Percentiles rank a stretch among this genome's conserved stretches.
phyloP scores from a whole-genome alignment of 2,329 filamentous ascomycete genomes.

The Beauveria medogensis region DNA sequence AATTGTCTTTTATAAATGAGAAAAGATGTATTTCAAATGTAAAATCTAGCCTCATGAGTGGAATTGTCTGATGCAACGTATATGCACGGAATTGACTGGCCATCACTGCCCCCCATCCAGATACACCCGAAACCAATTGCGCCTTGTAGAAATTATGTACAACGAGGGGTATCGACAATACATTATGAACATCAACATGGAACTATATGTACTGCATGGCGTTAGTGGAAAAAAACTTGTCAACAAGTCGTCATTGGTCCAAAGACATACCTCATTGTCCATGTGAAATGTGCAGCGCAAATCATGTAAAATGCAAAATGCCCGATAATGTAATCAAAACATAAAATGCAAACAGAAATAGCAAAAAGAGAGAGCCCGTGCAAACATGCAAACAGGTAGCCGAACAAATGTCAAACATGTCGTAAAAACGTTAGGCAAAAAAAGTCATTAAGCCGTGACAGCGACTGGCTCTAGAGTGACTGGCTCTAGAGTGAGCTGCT shows the following conservation, averaged over 20 bases:
- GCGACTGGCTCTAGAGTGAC: background rate
- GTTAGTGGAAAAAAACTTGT: background rate
- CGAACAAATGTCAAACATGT: background rate
- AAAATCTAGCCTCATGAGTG: background rate
- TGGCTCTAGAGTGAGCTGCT: constrained; percentile 25
- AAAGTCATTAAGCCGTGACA: background rate
- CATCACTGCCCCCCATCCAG: background rate
- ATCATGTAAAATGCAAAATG: constrained; percentile 2
- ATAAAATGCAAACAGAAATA: background rate
- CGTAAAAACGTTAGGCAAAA: background rate
- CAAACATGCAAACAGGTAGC: background rate
- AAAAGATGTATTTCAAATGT: background rate
- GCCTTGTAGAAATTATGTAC: constrained; percentile 11
- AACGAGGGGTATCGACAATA: constrained; percentile 9
- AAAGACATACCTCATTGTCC: constrained; percentile 2
- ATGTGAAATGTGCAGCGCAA: background rate
- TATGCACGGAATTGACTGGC: background rate
- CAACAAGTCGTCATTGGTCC: background rate
- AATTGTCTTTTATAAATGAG: background rate
- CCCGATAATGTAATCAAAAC: background rate
- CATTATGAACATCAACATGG: background rate
- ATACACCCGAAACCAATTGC: background rate
- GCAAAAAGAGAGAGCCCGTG: background rate
- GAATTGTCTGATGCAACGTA: background rate
- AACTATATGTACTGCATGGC: background rate